A percentile compares a stretch with the other conserved stretches of the same genome.
Evolutionary conservation across 225 moss, liverwort and hornwort genomes (phyloP).

Genomic region (Bryoerythrophyllum caledonicum): DNA sequence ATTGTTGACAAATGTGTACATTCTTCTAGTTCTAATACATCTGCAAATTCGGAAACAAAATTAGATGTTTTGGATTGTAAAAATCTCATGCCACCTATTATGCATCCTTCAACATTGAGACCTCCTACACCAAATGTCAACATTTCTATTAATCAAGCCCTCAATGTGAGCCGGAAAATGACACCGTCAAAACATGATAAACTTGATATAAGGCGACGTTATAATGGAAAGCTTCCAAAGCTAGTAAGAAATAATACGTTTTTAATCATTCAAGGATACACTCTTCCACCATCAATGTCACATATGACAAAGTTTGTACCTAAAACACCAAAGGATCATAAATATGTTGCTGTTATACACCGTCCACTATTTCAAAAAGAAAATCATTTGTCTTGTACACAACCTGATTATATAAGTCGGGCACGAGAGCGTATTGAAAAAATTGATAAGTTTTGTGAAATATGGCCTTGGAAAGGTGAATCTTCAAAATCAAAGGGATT

Average conservation of each 20-base stretch:
- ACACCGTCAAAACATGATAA: conserved; percentile 32
- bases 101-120: conserved; percentile 4
- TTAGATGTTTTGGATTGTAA: conserved; percentile 26
- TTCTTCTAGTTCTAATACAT: conserved; percentile 13
- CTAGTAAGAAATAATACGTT: conserved; percentile 26
- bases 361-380: conserved; percentile 32
- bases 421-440: conserved; percentile 13
- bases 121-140: conserved; percentile 25
- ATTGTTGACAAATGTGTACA: background rate
- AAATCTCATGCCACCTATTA: conserved; percentile 9
- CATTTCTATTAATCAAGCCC: conserved; percentile 1
- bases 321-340: conserved; percentile 34
- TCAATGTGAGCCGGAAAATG: background rate
- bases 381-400: background rate
- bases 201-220: background rate
- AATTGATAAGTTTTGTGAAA: conserved; percentile 29
- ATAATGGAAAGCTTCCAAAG: conserved; percentile 31
- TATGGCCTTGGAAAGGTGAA: conserved; percentile 26
- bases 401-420: conserved; percentile 11
- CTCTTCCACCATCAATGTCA: conserved; percentile 37
- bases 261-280: conserved; percentile 40
- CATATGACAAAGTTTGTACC: conserved; percentile 41
- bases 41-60: background rate
- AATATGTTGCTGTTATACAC: conserved; percentile 24
- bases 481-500: background rate